Base-by-base conservation (phyloP, 306 rosid species). In the Cucumis sativus region DNA sequence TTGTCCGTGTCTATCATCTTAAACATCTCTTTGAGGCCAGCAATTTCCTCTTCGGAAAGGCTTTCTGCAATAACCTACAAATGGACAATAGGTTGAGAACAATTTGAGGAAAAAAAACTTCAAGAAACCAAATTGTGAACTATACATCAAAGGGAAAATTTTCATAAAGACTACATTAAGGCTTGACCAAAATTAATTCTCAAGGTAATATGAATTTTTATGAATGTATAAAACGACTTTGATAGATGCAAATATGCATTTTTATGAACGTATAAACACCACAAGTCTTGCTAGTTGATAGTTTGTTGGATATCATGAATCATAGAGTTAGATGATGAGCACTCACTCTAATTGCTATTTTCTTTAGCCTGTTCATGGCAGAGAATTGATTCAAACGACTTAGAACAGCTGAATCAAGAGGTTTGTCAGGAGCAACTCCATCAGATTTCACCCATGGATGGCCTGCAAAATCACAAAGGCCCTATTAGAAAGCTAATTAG, bases 381-480 rank as follows among this genome's bases (percentile, higher is more conserved):
- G 98, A 92, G 86, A 92, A 95, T 82, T 95, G 97, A 88, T 95
- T 92, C 87, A 95, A 88, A 62, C 97, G 99, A 87, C 84, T 69
- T 80, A 95, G 82, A 63, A 95, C 97, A 80, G 96, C 97, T 63
- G 97, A 89, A 82, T 92, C 97, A 85, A 95, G 96, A 20, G 97
- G 97, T 75, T 86, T 90, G 79, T 95, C 97, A 23, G 93, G 97
- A 80, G 97, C 99, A 82, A 81, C 84, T 75, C 97, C 97, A 60
- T 84, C 88, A 76, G 81, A 82, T 88, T 87, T 94, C 78, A 95
- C 86, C 99, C 97, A 95, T 12, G 97, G 97, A 78, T 95, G 99
- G 78, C 97, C 97, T 95, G 89, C 84, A 79, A 61, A 69, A 84
- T 39, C 57, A 81, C 61, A 75, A 82, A 43, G 59, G 40, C 35